Conservation (phyloP, 352 stramenopile species). For the Globisporangium viniferum region DNA sequence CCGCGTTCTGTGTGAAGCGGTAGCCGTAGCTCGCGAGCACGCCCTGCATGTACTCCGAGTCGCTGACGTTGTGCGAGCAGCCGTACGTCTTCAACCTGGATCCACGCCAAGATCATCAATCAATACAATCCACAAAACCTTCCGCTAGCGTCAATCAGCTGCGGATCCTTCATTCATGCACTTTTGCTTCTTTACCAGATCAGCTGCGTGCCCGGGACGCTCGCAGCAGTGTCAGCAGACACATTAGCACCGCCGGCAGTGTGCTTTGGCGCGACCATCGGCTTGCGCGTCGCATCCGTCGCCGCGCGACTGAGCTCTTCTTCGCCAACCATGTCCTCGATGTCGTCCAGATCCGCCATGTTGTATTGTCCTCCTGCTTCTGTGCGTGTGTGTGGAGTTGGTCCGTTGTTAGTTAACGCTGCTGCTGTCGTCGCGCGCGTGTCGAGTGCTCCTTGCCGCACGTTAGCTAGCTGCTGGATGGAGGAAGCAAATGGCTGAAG, state of each 20-base stretch:
- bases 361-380: neutral
- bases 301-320: conserved; percentile 58
- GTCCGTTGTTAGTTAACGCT: too few species aligned
- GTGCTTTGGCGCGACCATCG: conserved; percentile 66
- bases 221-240: conserved; percentile 6
- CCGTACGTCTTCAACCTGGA: conserved; percentile 89
- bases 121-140: neutral
- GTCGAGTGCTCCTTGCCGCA: too few species aligned
- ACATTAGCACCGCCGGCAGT: conserved; percentile 1
- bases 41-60: conserved; percentile 94
- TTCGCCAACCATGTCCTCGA: conserved; percentile 80
- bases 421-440: too few species aligned
- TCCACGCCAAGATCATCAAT: neutral
- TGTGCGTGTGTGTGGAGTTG: neutral
- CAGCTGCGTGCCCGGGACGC: conserved; percentile 64
- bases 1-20: conserved; percentile 65
- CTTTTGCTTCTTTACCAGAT: conserved; percentile 42
- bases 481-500: too few species aligned
- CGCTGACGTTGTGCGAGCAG: conserved; percentile 92
- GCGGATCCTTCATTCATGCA: neutral
- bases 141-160: neutral
- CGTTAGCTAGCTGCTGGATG: too few species aligned
- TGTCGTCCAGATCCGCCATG: conserved; percentile 52
- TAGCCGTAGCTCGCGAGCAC: conserved; percentile 90
- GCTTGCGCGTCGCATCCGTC: conserved; percentile 37